These are phyloP conservation scores for Pseudodiploospora longispora DNA, from an alignment of 2,329 filamentous ascomycete species.

Conservation along the genomic window DNA sequence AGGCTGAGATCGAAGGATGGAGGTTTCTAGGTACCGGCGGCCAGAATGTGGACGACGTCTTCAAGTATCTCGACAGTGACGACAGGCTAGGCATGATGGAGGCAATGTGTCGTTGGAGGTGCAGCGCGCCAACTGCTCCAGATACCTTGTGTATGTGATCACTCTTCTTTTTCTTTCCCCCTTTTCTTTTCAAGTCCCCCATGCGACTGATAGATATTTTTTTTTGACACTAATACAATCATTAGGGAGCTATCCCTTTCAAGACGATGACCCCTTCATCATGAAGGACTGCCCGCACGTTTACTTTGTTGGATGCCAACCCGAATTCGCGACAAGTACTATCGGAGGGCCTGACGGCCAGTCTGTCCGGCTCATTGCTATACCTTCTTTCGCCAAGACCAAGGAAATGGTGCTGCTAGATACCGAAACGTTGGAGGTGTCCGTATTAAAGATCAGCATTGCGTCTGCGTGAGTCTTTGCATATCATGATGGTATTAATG, in stretches of 20 bases:
- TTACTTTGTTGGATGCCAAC: slow-evolving; percentile 83
- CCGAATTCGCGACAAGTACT: slow-evolving; percentile 63
- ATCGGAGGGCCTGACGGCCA: slow-evolving; percentile 63
- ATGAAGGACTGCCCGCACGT: slow-evolving; percentile 79
- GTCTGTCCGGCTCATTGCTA: slow-evolving; percentile 65
- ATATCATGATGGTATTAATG: no score
- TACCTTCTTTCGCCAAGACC: slow-evolving; percentile 74
- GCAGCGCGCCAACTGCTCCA: slow-evolving; percentile 84
- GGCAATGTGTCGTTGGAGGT: slow-evolving; percentile 85
- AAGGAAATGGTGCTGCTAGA: slow-evolving; percentile 79
- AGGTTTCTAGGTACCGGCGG: slow-evolving; percentile 78
- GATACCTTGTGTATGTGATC: slow-evolving; percentile 75
- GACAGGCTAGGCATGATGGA: slow-evolving; percentile 86
- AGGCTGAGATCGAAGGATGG: slow-evolving; percentile 86
- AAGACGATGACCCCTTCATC: slow-evolving; percentile 87
- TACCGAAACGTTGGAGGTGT: slow-evolving; percentile 72
- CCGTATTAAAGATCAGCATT: slow-evolving; percentile 51
- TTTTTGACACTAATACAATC: slow-evolving; percentile 9
- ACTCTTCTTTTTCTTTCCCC: neutral
- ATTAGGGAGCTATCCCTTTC: slow-evolving; percentile 92
- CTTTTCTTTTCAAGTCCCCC: neutral
- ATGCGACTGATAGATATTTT: neutral
- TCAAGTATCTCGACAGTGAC: slow-evolving; percentile 77
- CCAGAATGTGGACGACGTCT: slow-evolving; percentile 88
- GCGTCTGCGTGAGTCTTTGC: no score